A percentile compares a stretch with the other conserved stretches of the same genome.
phyloP scores from a whole-genome alignment of 495 filamentous ascomycete genomes.

The Penicillium coprophilum region DNA sequence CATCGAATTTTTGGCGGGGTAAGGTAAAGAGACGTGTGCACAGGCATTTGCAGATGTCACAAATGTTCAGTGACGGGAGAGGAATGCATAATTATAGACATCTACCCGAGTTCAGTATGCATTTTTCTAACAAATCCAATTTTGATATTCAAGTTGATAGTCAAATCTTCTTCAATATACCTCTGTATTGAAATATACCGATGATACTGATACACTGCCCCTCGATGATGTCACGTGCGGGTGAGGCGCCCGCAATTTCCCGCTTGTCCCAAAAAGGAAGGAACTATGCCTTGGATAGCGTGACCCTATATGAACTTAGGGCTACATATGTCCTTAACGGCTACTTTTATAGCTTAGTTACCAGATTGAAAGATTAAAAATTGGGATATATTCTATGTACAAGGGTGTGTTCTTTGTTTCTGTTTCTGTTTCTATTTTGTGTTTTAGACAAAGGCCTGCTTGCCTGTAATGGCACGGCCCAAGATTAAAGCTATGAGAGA shows the following conservation, averaged over 20 bases:
- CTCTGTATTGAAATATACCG: constrained; percentile 1
- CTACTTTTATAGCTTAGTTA: background rate
- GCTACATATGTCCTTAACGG: background rate
- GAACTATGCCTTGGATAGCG: background rate
- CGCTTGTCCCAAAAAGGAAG: constrained; percentile 23
- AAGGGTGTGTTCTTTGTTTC: constrained; percentile 6
- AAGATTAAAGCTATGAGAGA: constrained; percentile 58
- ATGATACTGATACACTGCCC: constrained; percentile 12
- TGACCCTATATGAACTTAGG: constrained; percentile 7
- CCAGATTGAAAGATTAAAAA: background rate
- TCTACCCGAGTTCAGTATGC: no score
- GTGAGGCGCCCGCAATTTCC: constrained; percentile 21
- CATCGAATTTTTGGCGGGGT: constrained; percentile 3
- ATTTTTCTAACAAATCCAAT: no score
- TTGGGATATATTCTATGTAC: constrained; percentile 9
- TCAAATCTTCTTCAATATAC: constrained; percentile 3
- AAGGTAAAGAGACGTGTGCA: background rate
- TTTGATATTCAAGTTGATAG: no score
- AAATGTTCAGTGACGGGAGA: background rate
- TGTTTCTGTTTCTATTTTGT: constrained; percentile 11
- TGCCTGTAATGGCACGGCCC: constrained; percentile 67
- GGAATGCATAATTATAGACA: background rate
- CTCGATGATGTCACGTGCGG: constrained; percentile 38
- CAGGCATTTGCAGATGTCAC: background rate
- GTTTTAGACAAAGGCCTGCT: constrained; percentile 64